Percentiles rank a stretch among this genome's conserved stretches.
Conservation (phyloP, 2,329 filamentous ascomycete genomes). For the Alternaria consortialis region DNA sequence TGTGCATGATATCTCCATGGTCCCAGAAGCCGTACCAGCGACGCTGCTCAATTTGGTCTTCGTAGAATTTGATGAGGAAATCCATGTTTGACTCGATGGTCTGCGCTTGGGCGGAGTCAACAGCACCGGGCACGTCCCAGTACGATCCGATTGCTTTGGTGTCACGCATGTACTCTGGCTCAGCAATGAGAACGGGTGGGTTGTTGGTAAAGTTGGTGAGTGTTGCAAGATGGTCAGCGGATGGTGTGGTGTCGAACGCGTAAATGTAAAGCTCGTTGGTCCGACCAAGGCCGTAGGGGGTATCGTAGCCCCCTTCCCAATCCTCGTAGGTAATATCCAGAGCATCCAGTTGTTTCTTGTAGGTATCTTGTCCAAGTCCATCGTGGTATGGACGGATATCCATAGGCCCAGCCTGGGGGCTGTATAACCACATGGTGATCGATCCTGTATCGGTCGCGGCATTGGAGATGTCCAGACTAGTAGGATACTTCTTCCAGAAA, state of each 20-base stretch:
- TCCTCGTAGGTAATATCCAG: slow-evolving; percentile 72
- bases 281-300: slow-evolving; percentile 65
- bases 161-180: slow-evolving; percentile 60
- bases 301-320: slow-evolving; percentile 64
- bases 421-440: slow-evolving; percentile 69
- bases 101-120: slow-evolving; percentile 35
- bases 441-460: slow-evolving; percentile 60
- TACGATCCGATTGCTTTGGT: slow-evolving; percentile 65
- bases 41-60: slow-evolving; percentile 64
- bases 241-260: slow-evolving; percentile 63
- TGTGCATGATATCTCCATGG: slow-evolving; percentile 70
- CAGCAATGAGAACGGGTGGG: slow-evolving; percentile 62
- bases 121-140: slow-evolving; percentile 59
- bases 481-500: slow-evolving; percentile 72
- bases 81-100: slow-evolving; percentile 63
- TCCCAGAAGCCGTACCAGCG: slow-evolving; percentile 72
- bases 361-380: slow-evolving; percentile 64
- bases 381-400: slow-evolving; percentile 68
- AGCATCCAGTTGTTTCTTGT: slow-evolving; percentile 66
- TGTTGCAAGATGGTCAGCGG: slow-evolving; percentile 56
- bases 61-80: slow-evolving; percentile 66
- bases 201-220: slow-evolving; percentile 59
- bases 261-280: slow-evolving; percentile 67
- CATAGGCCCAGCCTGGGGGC: slow-evolving; percentile 63
- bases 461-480: slow-evolving; percentile 64